Conservation (phyloP, 495 filamentous ascomycete species). For the Xeromyces bisporus region DNA sequence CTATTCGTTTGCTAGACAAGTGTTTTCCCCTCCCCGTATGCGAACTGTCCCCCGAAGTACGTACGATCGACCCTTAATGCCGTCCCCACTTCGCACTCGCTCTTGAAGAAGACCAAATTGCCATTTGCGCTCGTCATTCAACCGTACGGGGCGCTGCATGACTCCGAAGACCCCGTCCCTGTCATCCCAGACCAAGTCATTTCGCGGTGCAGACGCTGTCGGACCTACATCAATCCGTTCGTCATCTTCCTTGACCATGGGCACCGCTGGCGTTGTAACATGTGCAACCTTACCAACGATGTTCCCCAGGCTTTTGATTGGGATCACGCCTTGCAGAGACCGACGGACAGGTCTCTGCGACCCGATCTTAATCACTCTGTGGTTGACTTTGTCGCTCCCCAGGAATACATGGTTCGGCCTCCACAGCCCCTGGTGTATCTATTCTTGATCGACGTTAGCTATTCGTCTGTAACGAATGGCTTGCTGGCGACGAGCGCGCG, state of each 20-base stretch:
- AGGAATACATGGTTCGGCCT: conserved; percentile 98
- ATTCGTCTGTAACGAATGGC: conserved; percentile 74
- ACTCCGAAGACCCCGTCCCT: conserved; percentile 77
- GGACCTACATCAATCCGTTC: conserved; percentile 95
- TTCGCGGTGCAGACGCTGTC: conserved; percentile 82
- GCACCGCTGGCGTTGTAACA: conserved; percentile 96
- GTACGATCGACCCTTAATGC: conserved; percentile 90
- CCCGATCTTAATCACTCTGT: conserved; percentile 86
- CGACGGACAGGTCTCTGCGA: conserved; percentile 73
- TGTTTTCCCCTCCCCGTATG: conserved; percentile 77
- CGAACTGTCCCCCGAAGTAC: conserved; percentile 89
- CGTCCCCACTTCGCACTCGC: conserved; percentile 72
- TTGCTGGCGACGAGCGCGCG: conserved; percentile 89
- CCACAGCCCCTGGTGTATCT: conserved; percentile 96
- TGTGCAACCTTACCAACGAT: conserved; percentile 98
- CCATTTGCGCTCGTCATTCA: conserved; percentile 94
- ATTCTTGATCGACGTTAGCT: conserved; percentile 95
- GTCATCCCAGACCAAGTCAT: conserved; percentile 95
- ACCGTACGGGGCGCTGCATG: conserved; percentile 83
- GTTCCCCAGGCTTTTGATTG: conserved; percentile 98
- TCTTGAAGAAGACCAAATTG: conserved; percentile 90
- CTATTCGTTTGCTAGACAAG: conserved; percentile 42
- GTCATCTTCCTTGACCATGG: conserved; percentile 93
- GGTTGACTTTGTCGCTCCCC: conserved; percentile 91
- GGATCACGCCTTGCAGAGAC: conserved; percentile 81